Percentiles rank a stretch among this genome's conserved stretches.
phyloP scores from a whole-genome alignment of 2,329 filamentous ascomycete genomes.

The Trichoderma afroharzianum region DNA sequence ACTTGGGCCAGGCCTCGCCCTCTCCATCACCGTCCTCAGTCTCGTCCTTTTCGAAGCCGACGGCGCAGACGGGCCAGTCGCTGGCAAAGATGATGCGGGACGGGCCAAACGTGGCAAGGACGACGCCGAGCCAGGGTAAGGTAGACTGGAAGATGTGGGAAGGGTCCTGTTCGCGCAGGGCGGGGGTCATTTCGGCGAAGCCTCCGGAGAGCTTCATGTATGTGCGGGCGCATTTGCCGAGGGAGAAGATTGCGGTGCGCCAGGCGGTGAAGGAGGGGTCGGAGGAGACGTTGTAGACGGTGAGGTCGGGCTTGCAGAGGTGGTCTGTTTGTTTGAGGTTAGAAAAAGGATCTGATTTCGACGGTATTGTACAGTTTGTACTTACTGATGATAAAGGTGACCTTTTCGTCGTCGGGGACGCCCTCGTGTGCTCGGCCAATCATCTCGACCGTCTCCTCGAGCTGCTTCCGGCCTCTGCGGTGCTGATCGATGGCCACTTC shows the following conservation, averaged over 20 bases:
- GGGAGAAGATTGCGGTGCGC: conserved; percentile 63
- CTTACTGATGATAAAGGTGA: conserved; percentile 68
- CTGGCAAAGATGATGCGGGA: conserved; percentile 81
- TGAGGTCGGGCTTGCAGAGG: conserved; percentile 81
- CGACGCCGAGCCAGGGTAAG: conserved; percentile 66
- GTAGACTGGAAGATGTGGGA: conserved; percentile 60
- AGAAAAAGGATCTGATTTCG: too few relatives aligned
- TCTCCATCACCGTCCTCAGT: background rate
- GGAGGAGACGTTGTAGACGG: conserved; percentile 53
- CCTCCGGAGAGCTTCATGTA: conserved; percentile 91
- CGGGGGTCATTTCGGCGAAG: conserved; percentile 71
- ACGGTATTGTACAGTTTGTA: conserved; percentile 18
- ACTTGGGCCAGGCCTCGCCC: conserved; percentile 67
- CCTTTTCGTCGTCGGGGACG: conserved; percentile 55
- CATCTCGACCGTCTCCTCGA: conserved; percentile 68
- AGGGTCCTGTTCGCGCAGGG: conserved; percentile 45
- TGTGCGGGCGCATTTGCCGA: conserved; percentile 61
- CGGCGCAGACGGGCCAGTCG: conserved; percentile 90
- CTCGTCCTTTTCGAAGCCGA: conserved; percentile 33
- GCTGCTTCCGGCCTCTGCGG: conserved; percentile 68
- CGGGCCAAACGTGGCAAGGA: conserved; percentile 70
- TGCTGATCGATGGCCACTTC: conserved; percentile 82
- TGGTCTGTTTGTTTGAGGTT: conserved; percentile 53
- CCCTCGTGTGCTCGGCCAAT: conserved; percentile 63
- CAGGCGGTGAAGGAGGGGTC: conserved; percentile 64